Evolutionary conservation across 306 rosid species (phyloP), one percentile per base, ranked within the genome.

Genomic region (Vigna reflexopilosa): DNA sequence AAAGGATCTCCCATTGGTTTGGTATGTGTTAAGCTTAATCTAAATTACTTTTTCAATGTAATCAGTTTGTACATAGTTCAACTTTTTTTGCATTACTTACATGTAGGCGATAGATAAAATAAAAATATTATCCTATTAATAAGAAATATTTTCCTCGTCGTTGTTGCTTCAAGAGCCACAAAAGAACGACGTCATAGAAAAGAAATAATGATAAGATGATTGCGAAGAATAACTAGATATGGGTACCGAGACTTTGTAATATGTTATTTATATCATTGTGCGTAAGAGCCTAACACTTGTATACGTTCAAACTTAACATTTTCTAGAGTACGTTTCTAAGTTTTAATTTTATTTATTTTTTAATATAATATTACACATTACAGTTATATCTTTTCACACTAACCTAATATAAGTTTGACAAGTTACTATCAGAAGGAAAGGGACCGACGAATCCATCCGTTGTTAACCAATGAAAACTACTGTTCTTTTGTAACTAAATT

Each of bases 391-490:
- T 24, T 77, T 36, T 3, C 9, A 6, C 66, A 19, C 14, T 48
- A 4, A 44, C n/a, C 28, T 9, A 28, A 26, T n/a, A 32, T 32
- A 36, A 61, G 32, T 70, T 59, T 49, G 65, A 45, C 64, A 76
- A 59, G 73, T 70, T 76, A 76, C 11, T 55, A 36, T 68, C 67
- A 75, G 61, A 54, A 11, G 32, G 44, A 36, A 32, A 68, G 71
- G 63, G 55, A 36, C 65, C 6, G 42, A 59, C 71, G 8, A 14
- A 9, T 14, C 28, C 14, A 58, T 48, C 44, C 6, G 51, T 70
- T 3, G 47, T 59, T 69, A 68, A 40, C 62, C 32, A 63, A 62
- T 42, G 78, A 42, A 76, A 82, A 76, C 63, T 42, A 67, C 47
- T 4, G 10, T 15, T 54, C 56, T 14, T 70, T 76, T 52, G 24